A percentile compares a stretch with the other conserved stretches of the same genome.
phyloP scores from a whole-genome alignment of 768 basidiomycete genomes.

The Cubamyces sp. region DNA sequence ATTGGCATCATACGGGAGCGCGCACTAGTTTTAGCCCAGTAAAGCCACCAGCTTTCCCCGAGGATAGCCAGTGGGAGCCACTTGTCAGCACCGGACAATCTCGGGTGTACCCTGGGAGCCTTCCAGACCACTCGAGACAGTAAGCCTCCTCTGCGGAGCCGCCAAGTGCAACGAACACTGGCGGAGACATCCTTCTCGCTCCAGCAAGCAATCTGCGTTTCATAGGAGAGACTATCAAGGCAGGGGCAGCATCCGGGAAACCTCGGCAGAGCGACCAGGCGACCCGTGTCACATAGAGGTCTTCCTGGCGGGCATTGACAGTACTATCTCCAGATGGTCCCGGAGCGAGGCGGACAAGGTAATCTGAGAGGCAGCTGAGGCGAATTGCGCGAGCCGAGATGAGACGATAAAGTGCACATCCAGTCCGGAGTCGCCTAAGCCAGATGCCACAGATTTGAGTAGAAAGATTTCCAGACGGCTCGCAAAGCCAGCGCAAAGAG shows the following conservation, averaged over 20 bases:
- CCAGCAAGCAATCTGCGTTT: not conserved
- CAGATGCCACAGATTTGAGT: not conserved
- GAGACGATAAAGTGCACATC: slow-evolving; percentile 5
- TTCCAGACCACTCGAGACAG: slow-evolving; percentile 23
- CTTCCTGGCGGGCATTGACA: not conserved
- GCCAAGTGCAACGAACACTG: not conserved
- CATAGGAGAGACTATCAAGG: not conserved
- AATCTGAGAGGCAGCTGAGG: not conserved
- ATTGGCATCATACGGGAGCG: not conserved
- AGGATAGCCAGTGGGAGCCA: slow-evolving; percentile 6
- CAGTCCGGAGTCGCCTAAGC: slow-evolving; percentile 1
- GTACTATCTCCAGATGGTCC: not conserved
- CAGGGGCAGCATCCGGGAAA: not conserved
- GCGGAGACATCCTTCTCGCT: slow-evolving; percentile 12
- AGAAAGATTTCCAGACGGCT: slow-evolving; percentile 1
- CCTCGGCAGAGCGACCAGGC: not conserved
- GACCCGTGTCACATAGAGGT: no score
- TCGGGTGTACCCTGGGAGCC: slow-evolving; percentile 18
- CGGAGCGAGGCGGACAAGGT: not conserved
- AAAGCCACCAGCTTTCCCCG: slow-evolving; percentile 2
- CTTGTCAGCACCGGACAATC: slow-evolving; percentile 12
- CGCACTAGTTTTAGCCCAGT: not conserved
- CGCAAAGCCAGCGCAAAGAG: slow-evolving; percentile 4
- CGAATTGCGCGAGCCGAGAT: slow-evolving; percentile 4
- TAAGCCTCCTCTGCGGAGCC: not conserved